Conservation (phyloP, 345 rosid genomes). For the Eucalyptus decipiens region DNA sequence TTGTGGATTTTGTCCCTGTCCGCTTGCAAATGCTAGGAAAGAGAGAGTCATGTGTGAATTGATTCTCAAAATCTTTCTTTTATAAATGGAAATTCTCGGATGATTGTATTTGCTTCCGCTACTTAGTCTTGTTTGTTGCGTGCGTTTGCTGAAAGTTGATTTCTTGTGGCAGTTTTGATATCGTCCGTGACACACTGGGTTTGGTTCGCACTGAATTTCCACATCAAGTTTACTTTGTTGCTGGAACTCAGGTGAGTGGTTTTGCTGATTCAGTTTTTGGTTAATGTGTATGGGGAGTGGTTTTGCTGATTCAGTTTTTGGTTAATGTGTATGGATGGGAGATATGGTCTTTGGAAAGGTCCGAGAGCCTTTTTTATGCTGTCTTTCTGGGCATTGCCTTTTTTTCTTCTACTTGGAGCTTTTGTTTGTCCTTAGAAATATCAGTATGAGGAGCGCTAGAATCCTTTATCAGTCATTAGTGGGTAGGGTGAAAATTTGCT, state of each 20-base stretch:
- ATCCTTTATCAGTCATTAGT: neutral
- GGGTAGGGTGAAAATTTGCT: neutral
- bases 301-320: neutral
- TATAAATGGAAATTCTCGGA: neutral
- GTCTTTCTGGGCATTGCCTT: neutral
- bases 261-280: neutral
- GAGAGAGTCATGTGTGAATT: neutral
- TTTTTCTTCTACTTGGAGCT: neutral
- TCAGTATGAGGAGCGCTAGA: neutral
- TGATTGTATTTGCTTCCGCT: neutral
- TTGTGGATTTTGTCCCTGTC: neutral
- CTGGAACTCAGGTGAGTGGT: constrained; percentile 76
- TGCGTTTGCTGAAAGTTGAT: neutral
- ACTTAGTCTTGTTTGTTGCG: neutral
- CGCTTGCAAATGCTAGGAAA: neutral
- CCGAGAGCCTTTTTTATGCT: neutral
- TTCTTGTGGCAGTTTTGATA: constrained; percentile 58
- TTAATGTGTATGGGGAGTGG: no score
- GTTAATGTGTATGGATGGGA: neutral
- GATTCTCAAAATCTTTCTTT: neutral
- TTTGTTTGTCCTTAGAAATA: neutral
- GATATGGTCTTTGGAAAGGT: neutral
- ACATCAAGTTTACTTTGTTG: constrained; percentile 68
- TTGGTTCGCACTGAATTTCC: constrained; percentile 85
- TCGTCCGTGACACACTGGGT: constrained; percentile 71